phyloP scores from a whole-genome alignment of 2,329 filamentous ascomycete species.

The Xylaria sp. region DNA sequence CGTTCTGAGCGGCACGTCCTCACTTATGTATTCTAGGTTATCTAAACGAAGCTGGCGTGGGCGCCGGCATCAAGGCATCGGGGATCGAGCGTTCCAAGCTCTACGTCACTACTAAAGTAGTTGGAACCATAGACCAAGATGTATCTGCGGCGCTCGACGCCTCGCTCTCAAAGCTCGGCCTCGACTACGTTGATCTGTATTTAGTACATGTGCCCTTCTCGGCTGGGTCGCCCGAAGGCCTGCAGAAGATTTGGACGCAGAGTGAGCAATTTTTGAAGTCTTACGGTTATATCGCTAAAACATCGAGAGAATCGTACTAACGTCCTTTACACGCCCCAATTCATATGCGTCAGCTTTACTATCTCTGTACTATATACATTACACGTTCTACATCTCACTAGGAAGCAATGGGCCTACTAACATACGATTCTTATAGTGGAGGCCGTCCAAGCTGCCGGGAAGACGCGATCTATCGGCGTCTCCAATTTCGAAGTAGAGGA shows the following conservation, averaged over 20 bases:
- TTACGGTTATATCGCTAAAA: neutral
- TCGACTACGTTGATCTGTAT: slow-evolving; percentile 79
- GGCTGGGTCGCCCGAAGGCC: slow-evolving; percentile 56
- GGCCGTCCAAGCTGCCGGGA: slow-evolving; percentile 72
- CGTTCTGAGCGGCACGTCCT: neutral
- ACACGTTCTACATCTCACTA: neutral
- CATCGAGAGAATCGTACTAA: neutral
- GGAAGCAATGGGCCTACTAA: neutral
- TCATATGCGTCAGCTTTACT: neutral
- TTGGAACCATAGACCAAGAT: slow-evolving; percentile 53
- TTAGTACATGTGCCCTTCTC: slow-evolving; percentile 69
- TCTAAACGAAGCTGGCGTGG: slow-evolving; percentile 74
- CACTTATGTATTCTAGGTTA: slow-evolving; percentile 57
- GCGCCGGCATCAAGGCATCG: slow-evolving; percentile 73
- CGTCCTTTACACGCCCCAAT: too few species aligned
- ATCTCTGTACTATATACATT: neutral
- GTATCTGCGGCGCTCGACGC: slow-evolving; percentile 63
- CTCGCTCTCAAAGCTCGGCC: slow-evolving; percentile 70
- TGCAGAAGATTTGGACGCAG: slow-evolving; percentile 69
- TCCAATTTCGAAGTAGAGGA: slow-evolving; percentile 74
- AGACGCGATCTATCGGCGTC: slow-evolving; percentile 76
- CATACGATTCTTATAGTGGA: slow-evolving; percentile 55
- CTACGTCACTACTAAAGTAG: slow-evolving; percentile 71
- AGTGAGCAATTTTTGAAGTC: slow-evolving; percentile 8
- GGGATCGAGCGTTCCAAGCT: slow-evolving; percentile 72